Conservation (phyloP, 176 grass and related monocot species). For the Rhynchospora tenuis region DNA sequence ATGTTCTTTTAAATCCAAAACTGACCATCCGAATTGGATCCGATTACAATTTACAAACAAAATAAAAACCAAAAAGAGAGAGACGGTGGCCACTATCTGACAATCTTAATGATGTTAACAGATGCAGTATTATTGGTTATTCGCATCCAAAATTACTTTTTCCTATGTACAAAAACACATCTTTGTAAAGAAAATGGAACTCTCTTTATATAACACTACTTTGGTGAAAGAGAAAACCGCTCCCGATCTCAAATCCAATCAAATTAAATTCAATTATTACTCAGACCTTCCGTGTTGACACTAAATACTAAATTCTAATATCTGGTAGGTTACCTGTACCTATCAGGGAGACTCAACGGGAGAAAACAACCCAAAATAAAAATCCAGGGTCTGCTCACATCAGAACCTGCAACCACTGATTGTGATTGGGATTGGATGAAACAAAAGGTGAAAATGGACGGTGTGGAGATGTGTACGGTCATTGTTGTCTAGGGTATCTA, state of each 20-base stretch:
- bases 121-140: too few relatives aligned
- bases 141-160: too few relatives aligned
- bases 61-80: too few relatives aligned
- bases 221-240: too few relatives aligned
- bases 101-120: too few relatives aligned
- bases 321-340: background rate
- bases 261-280: background rate
- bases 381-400: background rate
- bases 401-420: background rate
- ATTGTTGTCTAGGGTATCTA: background rate
- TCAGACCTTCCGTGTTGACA: background rate
- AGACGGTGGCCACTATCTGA: too few relatives aligned
- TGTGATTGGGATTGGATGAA: background rate
- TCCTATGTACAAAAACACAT: too few relatives aligned
- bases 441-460: background rate
- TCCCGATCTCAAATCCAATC: background rate
- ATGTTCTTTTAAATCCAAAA: too few relatives aligned
- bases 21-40: too few relatives aligned
- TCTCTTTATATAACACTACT: background rate
- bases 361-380: background rate
- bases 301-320: background rate
- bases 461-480: background rate
- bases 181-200: too few relatives aligned
- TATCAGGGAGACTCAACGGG: background rate
- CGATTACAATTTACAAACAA: too few relatives aligned